A percentile compares a stretch with the other conserved stretches of the same genome.
Conservation (phyloP, 1,284 basidiomycete genomes). For the Coniophora puteana region DNA sequence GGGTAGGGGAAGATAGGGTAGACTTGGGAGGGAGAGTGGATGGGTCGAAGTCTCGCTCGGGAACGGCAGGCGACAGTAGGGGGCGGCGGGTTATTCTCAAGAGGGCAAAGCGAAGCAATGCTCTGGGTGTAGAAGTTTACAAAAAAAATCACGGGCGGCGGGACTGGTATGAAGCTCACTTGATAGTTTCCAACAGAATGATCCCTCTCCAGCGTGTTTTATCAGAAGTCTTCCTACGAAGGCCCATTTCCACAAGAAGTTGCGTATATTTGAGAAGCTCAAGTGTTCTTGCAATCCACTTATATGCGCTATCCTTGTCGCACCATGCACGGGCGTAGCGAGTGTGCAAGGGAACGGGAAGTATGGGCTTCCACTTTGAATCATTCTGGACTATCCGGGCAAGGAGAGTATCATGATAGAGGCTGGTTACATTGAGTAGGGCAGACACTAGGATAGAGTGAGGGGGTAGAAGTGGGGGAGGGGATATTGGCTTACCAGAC, state of each 20-base stretch:
- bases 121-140: constrained; percentile 41
- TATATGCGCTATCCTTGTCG: constrained; percentile 63
- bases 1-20: constrained; percentile 50
- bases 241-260: constrained; percentile 84
- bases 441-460: constrained; percentile 61
- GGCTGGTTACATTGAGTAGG: constrained; percentile 69
- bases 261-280: constrained; percentile 77
- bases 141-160: constrained; percentile 1
- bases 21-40: constrained; percentile 57
- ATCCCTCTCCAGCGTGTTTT: constrained; percentile 70
- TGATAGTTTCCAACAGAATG: constrained; percentile 71
- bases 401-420: constrained; percentile 87
- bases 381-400: constrained; percentile 59
- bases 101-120: constrained; percentile 65
- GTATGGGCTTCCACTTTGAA: constrained; percentile 64
- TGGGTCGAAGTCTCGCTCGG: constrained; percentile 84
- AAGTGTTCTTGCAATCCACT: constrained; percentile 69
- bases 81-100: constrained; percentile 74
- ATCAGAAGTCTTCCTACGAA: constrained; percentile 62
- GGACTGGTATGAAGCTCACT: constrained; percentile 47
- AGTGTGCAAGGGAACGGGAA: constrained; percentile 65
- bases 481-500: constrained; percentile 82
- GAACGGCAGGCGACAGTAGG: constrained; percentile 70
- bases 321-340: constrained; percentile 85
- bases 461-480: constrained; percentile 13